Evolutionary conservation across 75 land plant genomes (phyloP), one percentile per base, ranked within the genome.

Genomic region (Ceratopteris richardii): DNA sequence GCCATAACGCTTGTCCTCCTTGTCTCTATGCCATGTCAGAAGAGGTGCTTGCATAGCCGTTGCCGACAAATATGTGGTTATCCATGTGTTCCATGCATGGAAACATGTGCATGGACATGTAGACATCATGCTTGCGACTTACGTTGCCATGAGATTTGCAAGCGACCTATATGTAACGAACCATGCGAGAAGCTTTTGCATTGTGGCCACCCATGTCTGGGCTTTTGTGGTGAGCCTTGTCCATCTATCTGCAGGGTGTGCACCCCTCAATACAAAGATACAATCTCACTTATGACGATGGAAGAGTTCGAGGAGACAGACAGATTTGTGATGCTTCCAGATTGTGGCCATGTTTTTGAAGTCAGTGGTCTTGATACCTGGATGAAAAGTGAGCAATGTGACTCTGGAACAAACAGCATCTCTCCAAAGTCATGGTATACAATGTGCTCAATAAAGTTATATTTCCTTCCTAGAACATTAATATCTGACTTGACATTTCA

Each of bases 341-440:
- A 68, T 29, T 68, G 57, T 51, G 46, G 56, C 24, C 66, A 61
- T 43, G 25, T 68, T n/a, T 68, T 68, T 61, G 70, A 68, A 51
- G 70, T 68, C 17, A 61, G 29, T 50, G 57, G 56, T 3, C 56
- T 68, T 24, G 70, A 61, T 61, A 58, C 61, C 11, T 68, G 67
- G 67, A 68, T 68, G 70, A 20, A 61, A 21, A 33, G 25, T 33
- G 66, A 61, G 11, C 33, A 68, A 10, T 2, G 31, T 7, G 51
- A 57, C 3, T 33, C 37, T 9, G 37, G 37, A 3, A 33, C 37
- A 48, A 53, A n/a, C 14, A 28, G 29, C 14, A 28, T 62, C 18
- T 24, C 26, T 5, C 64, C 43, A 0, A 62, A 62, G 54, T 33
- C 47, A 21, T 62, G 64, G 64, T 62, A 27, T 20, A 51, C 22